phyloP scores from a whole-genome alignment of 2,329 filamentous ascomycete genomes.

The Aspergillus pseudoterreus region DNA sequence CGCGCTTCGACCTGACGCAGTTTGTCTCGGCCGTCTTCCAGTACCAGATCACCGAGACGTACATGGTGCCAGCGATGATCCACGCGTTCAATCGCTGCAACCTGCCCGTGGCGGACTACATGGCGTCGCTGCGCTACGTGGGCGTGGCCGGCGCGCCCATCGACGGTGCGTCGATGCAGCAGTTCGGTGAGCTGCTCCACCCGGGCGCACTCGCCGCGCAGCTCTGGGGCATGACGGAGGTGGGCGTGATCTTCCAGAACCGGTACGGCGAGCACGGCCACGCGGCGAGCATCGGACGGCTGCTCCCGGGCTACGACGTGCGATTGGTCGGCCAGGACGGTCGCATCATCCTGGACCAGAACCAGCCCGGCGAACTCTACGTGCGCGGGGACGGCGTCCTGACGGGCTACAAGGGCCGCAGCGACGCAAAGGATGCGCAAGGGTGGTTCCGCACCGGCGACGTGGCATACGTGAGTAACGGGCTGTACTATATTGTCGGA shows the following conservation, averaged over 20 bases:
- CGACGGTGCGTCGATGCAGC: constrained; percentile 37
- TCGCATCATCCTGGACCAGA: constrained; percentile 23
- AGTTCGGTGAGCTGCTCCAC: constrained; percentile 40
- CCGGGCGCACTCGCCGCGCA: constrained; percentile 42
- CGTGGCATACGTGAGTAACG: constrained; percentile 34
- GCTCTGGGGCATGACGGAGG: constrained; percentile 56
- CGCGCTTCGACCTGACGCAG: constrained; percentile 41
- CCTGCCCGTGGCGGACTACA: constrained; percentile 21
- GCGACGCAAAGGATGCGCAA: constrained; percentile 31
- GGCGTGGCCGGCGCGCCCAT: constrained; percentile 51
- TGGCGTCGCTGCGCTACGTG: constrained; percentile 44
- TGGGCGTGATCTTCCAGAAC: constrained; percentile 43
- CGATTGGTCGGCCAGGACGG: constrained; percentile 36
- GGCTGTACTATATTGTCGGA: constrained; percentile 39
- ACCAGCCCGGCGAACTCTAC: constrained; percentile 39
- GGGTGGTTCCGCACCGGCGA: constrained; percentile 46
- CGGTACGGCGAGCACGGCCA: constrained; percentile 38
- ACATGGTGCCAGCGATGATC: constrained; percentile 47
- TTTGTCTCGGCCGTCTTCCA: constrained; percentile 39
- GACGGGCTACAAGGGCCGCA: constrained; percentile 34
- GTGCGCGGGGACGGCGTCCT: constrained; percentile 38
- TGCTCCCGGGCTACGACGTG: constrained; percentile 39
- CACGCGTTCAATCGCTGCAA: constrained; percentile 31
- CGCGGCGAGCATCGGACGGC: constrained; percentile 47
- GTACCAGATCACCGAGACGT: constrained; percentile 47